Evolutionary conservation across 75 land plant genomes (phyloP), one percentile per base, ranked within the genome.

Genomic region (Isoetes taiwanensis): DNA sequence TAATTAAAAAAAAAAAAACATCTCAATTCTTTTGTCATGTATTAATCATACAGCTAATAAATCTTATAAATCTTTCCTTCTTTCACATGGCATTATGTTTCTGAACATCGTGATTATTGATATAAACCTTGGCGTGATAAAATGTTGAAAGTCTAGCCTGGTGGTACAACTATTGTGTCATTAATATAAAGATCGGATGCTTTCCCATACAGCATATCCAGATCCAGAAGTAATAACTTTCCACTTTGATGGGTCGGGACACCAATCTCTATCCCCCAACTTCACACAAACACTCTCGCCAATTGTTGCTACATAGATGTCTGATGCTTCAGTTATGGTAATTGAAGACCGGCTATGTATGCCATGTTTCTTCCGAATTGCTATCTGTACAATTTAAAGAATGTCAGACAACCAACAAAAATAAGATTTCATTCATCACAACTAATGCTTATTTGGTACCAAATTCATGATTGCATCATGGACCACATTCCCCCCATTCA

Each of bases 201-300:
- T 75, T 69, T 82, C 86, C 96, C 96, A 90, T 26, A 85, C 71
- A 52, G 80, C 80, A 65, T 82, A 90, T 28, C 78, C 80, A 32
- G 56, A 59, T 30, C 96, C 96, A 32, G 76, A 77, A 29, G 76
- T 40, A 19, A 72, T 81, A 20, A 76, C 26, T 34, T 62, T 43
- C 96, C 96, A 90, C 10, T 79, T 78, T 34, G 75, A 72, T 52
- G 59, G 73, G 50, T 75, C 55, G 19, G 76, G 76, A 46, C 34
- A 30, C 80, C 80, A 78, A 31, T 73, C 66, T 8, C 96, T 90
- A 30, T 84, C 85, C 19, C 89, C 89, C 32, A 84, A 58, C 67
- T 87, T 87, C 85, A 87, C 76, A 74, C 79, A 75, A 20, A 84
- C 58, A 52, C 76, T 84, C 31, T 74, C 81, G 17, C 72, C 89